Percentiles rank a stretch among this genome's conserved stretches.
Conservation (phyloP, 2,329 filamentous ascomycete species). For the Metarhizium anisopliae region DNA sequence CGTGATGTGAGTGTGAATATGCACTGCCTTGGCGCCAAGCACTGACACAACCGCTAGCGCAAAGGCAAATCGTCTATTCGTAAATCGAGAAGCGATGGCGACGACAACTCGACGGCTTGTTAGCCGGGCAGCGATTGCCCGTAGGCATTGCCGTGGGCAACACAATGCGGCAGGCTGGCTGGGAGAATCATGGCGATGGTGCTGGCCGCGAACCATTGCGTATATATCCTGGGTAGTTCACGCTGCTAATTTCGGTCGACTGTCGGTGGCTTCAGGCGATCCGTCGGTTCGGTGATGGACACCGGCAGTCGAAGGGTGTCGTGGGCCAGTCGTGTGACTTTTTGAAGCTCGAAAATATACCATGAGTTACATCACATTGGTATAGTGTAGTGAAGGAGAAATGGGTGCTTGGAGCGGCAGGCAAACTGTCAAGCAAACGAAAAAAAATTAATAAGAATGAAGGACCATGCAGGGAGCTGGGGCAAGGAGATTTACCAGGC, state of each 20-base stretch:
- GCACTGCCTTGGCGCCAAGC: constrained; percentile 18
- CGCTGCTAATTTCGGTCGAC: background rate
- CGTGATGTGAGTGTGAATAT: constrained; percentile 19
- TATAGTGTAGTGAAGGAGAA: background rate
- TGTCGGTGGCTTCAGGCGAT: background rate
- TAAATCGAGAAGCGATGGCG: constrained; percentile 9
- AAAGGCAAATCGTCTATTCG: constrained; percentile 21
- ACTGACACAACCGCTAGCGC: constrained; percentile 17
- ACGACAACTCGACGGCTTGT: background rate
- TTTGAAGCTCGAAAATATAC: background rate
- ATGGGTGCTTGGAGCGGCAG: background rate
- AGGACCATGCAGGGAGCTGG: background rate
- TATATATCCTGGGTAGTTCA: background rate
- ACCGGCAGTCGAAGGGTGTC: background rate
- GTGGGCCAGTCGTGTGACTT: background rate
- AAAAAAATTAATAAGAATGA: background rate
- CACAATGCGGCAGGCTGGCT: background rate
- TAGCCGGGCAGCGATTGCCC: background rate
- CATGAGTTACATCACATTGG: background rate
- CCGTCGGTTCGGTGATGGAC: background rate
- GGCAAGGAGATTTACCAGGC: background rate
- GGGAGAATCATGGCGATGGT: background rate
- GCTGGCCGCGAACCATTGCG: background rate
- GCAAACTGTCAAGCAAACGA: background rate
- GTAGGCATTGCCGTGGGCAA: background rate